These are phyloP conservation scores for Schwanniomyces vanrijiae DNA, from an alignment of 805 yeast genomes.

Conservation along the genomic window DNA sequence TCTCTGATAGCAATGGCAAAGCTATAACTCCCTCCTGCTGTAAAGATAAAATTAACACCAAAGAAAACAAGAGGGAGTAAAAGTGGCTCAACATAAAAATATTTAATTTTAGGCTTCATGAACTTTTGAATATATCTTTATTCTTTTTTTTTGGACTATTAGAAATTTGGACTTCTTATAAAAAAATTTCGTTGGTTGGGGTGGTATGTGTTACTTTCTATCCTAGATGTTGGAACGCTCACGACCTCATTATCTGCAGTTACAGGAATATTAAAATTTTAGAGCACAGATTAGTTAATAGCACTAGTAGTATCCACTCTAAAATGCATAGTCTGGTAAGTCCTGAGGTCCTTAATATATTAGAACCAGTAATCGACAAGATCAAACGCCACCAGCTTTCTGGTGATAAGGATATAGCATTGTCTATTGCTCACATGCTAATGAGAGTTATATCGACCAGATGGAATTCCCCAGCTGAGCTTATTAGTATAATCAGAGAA, in stretches of 20 bases:
- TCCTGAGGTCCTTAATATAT: constrained; percentile 33
- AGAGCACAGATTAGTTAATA: not conserved
- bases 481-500: constrained; percentile 67
- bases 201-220: not conserved
- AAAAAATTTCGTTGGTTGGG: too few species aligned
- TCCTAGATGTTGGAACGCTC: not conserved
- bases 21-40: too few species aligned
- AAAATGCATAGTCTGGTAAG: constrained; percentile 12
- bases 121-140: too few species aligned
- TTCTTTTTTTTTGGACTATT: too few species aligned
- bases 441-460: constrained; percentile 87
- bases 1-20: too few species aligned
- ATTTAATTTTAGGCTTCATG: too few species aligned
- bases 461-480: constrained; percentile 77
- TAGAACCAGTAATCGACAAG: constrained; percentile 43
- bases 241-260: not conserved
- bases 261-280: not conserved
- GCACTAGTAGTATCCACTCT: not conserved
- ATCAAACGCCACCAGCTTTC: constrained; percentile 81
- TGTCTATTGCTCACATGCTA: constrained; percentile 82
- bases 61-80: too few species aligned
- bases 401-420: constrained; percentile 81
- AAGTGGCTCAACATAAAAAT: too few species aligned
- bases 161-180: too few species aligned
- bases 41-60: too few species aligned